These are phyloP conservation scores for Tranzscheliella williamsii DNA, from an alignment of 1,284 basidiomycete species.

Conservation along the genomic window DNA sequence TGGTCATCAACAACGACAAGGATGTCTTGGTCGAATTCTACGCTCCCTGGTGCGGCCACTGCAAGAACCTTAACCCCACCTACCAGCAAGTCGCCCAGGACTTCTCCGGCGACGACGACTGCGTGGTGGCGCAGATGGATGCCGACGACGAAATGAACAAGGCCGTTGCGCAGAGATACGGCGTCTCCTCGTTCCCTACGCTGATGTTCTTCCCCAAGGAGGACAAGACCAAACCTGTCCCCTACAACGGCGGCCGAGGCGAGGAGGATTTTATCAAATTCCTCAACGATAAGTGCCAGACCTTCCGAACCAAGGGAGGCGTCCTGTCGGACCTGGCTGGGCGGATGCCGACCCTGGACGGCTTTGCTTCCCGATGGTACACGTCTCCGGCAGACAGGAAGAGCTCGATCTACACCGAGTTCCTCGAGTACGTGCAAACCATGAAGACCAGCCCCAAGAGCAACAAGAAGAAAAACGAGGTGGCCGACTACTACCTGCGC, in stretches of 20 bases:
- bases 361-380: slow-evolving; percentile 77
- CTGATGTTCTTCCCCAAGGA: slow-evolving; percentile 85
- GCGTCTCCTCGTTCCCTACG: slow-evolving; percentile 76
- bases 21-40: slow-evolving; percentile 95
- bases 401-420: slow-evolving; percentile 69
- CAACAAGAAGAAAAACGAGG: slow-evolving; percentile 59
- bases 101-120: slow-evolving; percentile 76
- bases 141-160: slow-evolving; percentile 82
- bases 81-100: slow-evolving; percentile 90
- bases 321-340: slow-evolving; percentile 80
- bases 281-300: slow-evolving; percentile 84
- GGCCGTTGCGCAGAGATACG: slow-evolving; percentile 74
- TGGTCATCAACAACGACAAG: slow-evolving; percentile 81
- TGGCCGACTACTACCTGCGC: slow-evolving; percentile 77
- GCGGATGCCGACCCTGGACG: slow-evolving; percentile 76
- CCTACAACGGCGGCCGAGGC: slow-evolving; percentile 72
- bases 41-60: slow-evolving; percentile 83
- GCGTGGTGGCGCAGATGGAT: slow-evolving; percentile 82
- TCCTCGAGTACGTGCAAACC: slow-evolving; percentile 61
- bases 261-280: slow-evolving; percentile 71
- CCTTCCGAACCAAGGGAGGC: slow-evolving; percentile 79
- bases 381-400: slow-evolving; percentile 65
- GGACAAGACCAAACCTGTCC: slow-evolving; percentile 66
- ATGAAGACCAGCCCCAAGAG: slow-evolving; percentile 40
- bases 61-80: slow-evolving; percentile 91